phyloP scores from a whole-genome alignment of 2,329 filamentous ascomycete genomes.

The Alternaria tenuissima region DNA sequence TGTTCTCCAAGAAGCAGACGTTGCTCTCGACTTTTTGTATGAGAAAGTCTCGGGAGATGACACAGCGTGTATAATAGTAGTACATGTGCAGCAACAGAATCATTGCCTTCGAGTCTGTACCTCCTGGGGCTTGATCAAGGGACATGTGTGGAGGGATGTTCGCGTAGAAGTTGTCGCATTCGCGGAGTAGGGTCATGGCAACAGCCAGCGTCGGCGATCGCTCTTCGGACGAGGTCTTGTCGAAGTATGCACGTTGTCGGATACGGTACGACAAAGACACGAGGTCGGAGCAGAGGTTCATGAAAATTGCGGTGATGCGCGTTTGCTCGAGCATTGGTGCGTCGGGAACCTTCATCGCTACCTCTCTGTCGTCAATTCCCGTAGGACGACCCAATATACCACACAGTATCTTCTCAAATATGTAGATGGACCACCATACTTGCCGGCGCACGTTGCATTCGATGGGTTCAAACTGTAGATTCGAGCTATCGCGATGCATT shows the following conservation, averaged over 20 bases:
- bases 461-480: constrained; percentile 49
- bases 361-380: constrained; percentile 36
- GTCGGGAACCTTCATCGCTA: constrained; percentile 32
- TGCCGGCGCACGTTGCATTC: constrained; percentile 37
- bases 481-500: constrained; percentile 55
- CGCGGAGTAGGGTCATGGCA: constrained; percentile 29
- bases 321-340: constrained; percentile 27
- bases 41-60: constrained; percentile 35
- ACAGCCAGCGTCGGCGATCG: constrained; percentile 27
- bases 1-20: constrained; percentile 25
- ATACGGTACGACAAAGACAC: constrained; percentile 30
- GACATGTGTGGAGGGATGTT: constrained; percentile 24
- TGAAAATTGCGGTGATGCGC: constrained; percentile 25
- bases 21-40: constrained; percentile 35
- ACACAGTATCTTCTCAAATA: constrained; percentile 37
- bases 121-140: constrained; percentile 17
- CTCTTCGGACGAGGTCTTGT: constrained; percentile 28
- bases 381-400: constrained; percentile 37
- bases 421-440: constrained; percentile 41
- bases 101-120: constrained; percentile 21
- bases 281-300: constrained; percentile 20
- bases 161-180: constrained; percentile 30
- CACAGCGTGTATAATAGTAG: constrained; percentile 35
- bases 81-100: constrained; percentile 33
- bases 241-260: constrained; percentile 35